Percentiles rank a stretch among this genome's conserved stretches.
phyloP scores from a whole-genome alignment of 495 filamentous ascomycete genomes.

The Xylaria sp. region DNA sequence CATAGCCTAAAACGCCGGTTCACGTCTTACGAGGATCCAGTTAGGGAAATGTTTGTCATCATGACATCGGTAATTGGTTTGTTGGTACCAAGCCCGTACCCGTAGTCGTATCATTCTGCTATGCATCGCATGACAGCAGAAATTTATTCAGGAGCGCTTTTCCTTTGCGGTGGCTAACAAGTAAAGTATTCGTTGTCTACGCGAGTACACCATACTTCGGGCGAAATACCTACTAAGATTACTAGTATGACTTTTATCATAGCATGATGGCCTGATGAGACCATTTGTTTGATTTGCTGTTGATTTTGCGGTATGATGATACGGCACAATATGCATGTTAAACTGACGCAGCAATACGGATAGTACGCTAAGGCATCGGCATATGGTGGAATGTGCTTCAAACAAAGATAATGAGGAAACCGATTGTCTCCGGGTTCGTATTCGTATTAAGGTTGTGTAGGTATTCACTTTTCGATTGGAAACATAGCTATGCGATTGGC shows the following conservation, averaged over 20 bases:
- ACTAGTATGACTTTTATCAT: constrained; percentile 1
- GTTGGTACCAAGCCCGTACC: not conserved
- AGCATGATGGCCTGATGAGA: constrained; percentile 20
- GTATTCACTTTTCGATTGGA: constrained; percentile 8
- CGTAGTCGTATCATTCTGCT: constrained; percentile 3
- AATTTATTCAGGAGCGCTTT: not conserved
- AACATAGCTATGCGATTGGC: constrained; percentile 19
- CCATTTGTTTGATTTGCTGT: not conserved
- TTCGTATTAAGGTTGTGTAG: constrained; percentile 2
- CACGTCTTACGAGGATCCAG: not conserved
- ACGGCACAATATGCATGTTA: not conserved
- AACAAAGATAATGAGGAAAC: not conserved
- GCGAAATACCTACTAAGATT: not conserved
- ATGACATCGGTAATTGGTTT: constrained; percentile 4
- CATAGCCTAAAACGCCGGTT: not conserved
- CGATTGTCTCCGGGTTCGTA: constrained; percentile 11
- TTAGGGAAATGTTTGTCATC: not conserved
- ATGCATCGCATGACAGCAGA: constrained; percentile 9
- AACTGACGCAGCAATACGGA: not conserved
- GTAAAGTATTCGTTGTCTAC: not conserved
- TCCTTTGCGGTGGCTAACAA: not conserved
- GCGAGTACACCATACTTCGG: not conserved
- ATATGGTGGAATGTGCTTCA: constrained; percentile 4
- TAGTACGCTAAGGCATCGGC: constrained; percentile 2
- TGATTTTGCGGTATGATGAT: constrained; percentile 8